These are phyloP conservation scores for Chaetothyriales sp. DNA, from an alignment of 2,329 filamentous ascomycete genomes.

Conservation along the genomic window DNA sequence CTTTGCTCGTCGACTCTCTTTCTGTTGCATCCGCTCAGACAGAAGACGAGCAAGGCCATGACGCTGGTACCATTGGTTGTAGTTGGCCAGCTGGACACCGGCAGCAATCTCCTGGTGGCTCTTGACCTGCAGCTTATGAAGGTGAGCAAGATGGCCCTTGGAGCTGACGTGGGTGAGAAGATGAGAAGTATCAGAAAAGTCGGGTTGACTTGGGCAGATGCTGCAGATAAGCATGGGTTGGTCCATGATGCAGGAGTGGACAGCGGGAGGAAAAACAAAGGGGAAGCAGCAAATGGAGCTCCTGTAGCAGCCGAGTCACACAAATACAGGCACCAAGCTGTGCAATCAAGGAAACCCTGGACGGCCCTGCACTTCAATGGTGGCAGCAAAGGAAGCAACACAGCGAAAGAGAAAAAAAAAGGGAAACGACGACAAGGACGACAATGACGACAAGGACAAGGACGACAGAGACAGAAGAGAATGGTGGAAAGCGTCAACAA, in stretches of 20 bases:
- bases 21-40: slow-evolving; percentile 60
- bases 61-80: slow-evolving; percentile 62
- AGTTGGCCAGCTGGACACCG: slow-evolving; percentile 47
- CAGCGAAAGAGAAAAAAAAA: slow-evolving; percentile 10
- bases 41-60: slow-evolving; percentile 59
- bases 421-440: neutral
- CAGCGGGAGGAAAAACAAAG: slow-evolving; percentile 5
- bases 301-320: neutral
- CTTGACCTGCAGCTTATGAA: slow-evolving; percentile 66
- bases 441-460: neutral
- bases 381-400: neutral
- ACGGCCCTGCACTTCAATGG: neutral
- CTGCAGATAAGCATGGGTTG: slow-evolving; percentile 59
- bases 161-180: slow-evolving; percentile 83
- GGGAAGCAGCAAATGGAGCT: slow-evolving; percentile 15
- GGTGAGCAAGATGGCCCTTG: slow-evolving; percentile 75
- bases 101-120: slow-evolving; percentile 52
- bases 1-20: slow-evolving; percentile 49
- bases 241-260: slow-evolving; percentile 22
- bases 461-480: neutral
- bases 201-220: slow-evolving; percentile 65
- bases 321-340: neutral
- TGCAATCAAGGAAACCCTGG: neutral
- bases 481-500: slow-evolving; percentile 12
- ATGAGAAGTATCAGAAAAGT: slow-evolving; percentile 81